These are phyloP conservation scores for Immersiella caudata DNA, from an alignment of 495 filamentous ascomycete species.

Conservation along the genomic window DNA sequence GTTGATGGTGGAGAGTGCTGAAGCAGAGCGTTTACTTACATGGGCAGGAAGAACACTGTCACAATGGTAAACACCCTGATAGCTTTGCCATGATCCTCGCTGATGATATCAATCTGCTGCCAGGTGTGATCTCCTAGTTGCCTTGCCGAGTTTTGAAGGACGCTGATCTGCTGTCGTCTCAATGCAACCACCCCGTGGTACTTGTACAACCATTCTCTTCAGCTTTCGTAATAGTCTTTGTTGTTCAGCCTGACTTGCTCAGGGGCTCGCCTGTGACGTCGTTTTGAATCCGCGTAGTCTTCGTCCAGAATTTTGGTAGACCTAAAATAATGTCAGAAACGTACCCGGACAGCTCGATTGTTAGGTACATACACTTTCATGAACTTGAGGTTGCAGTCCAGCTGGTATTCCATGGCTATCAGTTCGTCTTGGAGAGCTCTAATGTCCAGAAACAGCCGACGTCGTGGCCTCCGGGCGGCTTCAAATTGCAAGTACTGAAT, in stretches of 20 bases:
- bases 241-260: no score
- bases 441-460: not conserved
- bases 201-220: no score
- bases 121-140: not conserved
- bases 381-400: not conserved
- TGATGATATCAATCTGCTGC: not conserved
- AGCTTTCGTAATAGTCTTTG: no score
- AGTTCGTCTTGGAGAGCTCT: no score
- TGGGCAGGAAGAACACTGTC: not conserved
- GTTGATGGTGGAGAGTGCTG: no score
- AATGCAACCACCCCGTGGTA: no score
- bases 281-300: no score
- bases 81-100: not conserved
- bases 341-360: no score
- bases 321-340: no score
- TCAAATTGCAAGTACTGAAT: not conserved
- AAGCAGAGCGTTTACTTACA: not conserved
- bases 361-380: not conserved
- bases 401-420: not conserved
- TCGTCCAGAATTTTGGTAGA: no score
- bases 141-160: not conserved
- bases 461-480: not conserved
- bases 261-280: no score
- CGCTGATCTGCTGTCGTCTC: not conserved
- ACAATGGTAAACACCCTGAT: constrained; percentile 3